Evolutionary conservation across 768 basidiomycete genomes (phyloP).

Genomic region (Tylopilus cervinicoccineus): DNA sequence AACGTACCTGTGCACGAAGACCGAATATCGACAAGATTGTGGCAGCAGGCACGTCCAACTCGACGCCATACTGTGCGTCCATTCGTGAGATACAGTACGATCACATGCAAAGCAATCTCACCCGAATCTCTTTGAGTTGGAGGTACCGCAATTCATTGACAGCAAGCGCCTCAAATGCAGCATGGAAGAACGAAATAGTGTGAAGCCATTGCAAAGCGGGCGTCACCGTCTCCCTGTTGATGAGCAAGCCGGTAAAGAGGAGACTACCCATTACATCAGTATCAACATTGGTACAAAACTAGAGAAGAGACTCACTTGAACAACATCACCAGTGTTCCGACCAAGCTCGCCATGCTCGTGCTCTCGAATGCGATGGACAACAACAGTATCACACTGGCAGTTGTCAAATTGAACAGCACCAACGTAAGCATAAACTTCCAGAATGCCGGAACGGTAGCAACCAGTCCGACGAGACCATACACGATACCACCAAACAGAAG

Average conservation of each 20-base stretch:
- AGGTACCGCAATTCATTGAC: constrained; percentile 96
- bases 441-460: constrained; percentile 83
- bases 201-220: constrained; percentile 79
- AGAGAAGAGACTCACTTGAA: constrained; percentile 74
- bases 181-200: constrained; percentile 96
- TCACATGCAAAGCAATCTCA: constrained; percentile 33
- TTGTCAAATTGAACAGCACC: constrained; percentile 95
- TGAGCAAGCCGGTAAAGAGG: constrained; percentile 90
- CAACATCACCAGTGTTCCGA: constrained; percentile 95
- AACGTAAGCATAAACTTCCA: constrained; percentile 99
- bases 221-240: constrained; percentile 86
- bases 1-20: constrained; percentile 75
- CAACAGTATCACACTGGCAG: constrained; percentile 87
- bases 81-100: constrained; percentile 4
- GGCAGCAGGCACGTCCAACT: constrained; percentile 93
- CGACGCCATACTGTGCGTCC: constrained; percentile 84
- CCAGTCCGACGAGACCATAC: constrained; percentile 92
- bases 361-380: constrained; percentile 87
- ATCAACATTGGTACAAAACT: constrained; percentile 3
- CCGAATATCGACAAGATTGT: constrained; percentile 95
- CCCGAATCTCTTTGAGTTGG: constrained; percentile 87
- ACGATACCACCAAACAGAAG: constrained; percentile 95
- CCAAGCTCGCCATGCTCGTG: constrained; percentile 83
- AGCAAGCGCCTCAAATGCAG: constrained; percentile 95
- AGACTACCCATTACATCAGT: constrained; percentile 47